Evolutionary conservation across 2,329 filamentous ascomycete genomes (phyloP).

Genomic region (Pyrenochaeta sp.): DNA sequence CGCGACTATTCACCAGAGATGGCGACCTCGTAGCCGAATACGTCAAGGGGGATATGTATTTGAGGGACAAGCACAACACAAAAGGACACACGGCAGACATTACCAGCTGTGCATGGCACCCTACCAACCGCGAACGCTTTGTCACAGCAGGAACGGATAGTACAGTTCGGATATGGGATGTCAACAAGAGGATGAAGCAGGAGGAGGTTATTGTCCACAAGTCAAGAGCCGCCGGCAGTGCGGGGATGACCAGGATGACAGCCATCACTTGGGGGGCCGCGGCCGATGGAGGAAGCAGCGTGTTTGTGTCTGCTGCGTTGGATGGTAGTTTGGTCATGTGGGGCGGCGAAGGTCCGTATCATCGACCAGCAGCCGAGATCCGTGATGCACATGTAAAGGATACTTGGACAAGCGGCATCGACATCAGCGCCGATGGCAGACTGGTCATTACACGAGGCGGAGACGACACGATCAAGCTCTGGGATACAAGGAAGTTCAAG

Average conservation of each 20-base stretch:
- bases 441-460: slow-evolving; percentile 91
- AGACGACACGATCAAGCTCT: slow-evolving; percentile 91
- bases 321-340: slow-evolving; percentile 95
- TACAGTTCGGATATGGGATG: slow-evolving; percentile 94
- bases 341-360: slow-evolving; percentile 85
- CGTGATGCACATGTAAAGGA: slow-evolving; percentile 80
- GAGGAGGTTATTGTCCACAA: slow-evolving; percentile 97
- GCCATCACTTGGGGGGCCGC: slow-evolving; percentile 85
- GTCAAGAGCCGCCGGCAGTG: slow-evolving; percentile 84
- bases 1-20: slow-evolving; percentile 87
- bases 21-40: slow-evolving; percentile 87
- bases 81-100: slow-evolving; percentile 96
- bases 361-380: slow-evolving; percentile 82
- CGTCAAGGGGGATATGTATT: slow-evolving; percentile 97
- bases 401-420: slow-evolving; percentile 91
- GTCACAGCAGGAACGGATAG: slow-evolving; percentile 94
- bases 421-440: slow-evolving; percentile 88
- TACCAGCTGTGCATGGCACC: slow-evolving; percentile 89
- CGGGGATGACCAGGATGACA: slow-evolving; percentile 92
- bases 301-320: slow-evolving; percentile 82
- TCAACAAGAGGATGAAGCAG: slow-evolving; percentile 88
- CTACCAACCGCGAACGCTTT: slow-evolving; percentile 81
- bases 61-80: slow-evolving; percentile 96
- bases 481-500: slow-evolving; percentile 97
- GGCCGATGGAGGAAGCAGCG: slow-evolving; percentile 76